Evolutionary conservation across 306 rosid species (phyloP).

Genomic region (Begonia masoniana): DNA sequence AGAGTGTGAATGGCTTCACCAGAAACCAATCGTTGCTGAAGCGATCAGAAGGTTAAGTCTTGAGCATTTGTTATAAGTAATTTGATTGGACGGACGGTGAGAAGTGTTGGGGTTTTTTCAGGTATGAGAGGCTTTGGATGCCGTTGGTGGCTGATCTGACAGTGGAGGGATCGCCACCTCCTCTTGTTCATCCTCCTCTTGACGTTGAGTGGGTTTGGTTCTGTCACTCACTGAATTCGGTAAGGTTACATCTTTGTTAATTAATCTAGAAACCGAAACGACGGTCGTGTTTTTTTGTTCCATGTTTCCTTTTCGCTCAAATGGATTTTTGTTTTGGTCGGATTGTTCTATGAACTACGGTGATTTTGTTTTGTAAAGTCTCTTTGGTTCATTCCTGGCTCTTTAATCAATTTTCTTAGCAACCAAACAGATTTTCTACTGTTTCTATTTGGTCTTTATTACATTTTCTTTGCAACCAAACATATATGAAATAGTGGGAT

Average conservation of each 20-base stretch:
- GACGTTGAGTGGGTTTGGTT: conserved; percentile 97
- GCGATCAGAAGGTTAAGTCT: conserved; percentile 58
- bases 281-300: too few species aligned
- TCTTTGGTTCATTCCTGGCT: not conserved
- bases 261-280: too few species aligned
- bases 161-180: conserved; percentile 22
- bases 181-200: conserved; percentile 61
- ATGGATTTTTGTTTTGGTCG: too few species aligned
- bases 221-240: conserved; percentile 72
- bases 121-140: conserved; percentile 82
- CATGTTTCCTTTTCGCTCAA: too few species aligned
- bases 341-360: too few species aligned
- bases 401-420: not conserved
- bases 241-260: conserved; percentile 1
- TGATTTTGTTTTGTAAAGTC: not conserved
- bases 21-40: conserved; percentile 25
- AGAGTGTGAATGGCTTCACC: conserved; percentile 50
- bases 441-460: not conserved
- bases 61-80: not conserved
- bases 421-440: not conserved
- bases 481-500: conserved; percentile 1
- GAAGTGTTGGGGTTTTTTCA: conserved; percentile 13
- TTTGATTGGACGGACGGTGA: not conserved
- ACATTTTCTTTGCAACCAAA: conserved; percentile 4
- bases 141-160: conserved; percentile 81